Base-by-base conservation (phyloP, 148 eudicot species). In the Persicaria maculosa region DNA sequence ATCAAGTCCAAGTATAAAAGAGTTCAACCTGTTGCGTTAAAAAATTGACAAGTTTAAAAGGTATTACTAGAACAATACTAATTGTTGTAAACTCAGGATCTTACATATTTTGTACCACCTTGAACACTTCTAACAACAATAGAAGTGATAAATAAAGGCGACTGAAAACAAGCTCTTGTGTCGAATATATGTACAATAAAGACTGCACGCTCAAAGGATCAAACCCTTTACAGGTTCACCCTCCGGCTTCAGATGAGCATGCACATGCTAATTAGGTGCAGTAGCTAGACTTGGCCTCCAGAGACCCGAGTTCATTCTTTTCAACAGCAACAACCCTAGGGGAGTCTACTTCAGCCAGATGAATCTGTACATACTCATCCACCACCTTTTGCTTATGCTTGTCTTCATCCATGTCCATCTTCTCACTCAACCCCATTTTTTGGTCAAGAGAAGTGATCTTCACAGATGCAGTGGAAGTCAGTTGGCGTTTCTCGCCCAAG, bases 401-500 rank as follows among this genome's bases (percentile, higher is more conserved):
- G 46, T 88, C 90, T 81, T 94, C 98, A 50, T 82, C 88, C 81
- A 79, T 83, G 12, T 75, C 96, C 46, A 87, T 96, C 75, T 88
- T 88, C 68, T 81, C 99, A 4, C 83, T 84, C 10, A 95, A 82
- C 10, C 99, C 99, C n/a, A 92, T 92, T 75, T 89, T 95, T 74
- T 92, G 86, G 84, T 95, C 97, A 1, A 95, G 46, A 2, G 96
- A 87, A 55, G 85, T 83, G 16, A 95, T 90, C 83, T 88, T 92
- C 19, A 86, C 86, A 12, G 93, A 82, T 71, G 99, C 99, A 3
- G 96, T 87, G 67, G 96, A 88, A 59, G 92, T 92, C 69, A 95
- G 76, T 78, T 84, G 86, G 79, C 88, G 99, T 79, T 88, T 90
- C 47, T 95, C 91, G 6, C 92, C 99, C 16, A 95, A 86, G 57